These are phyloP conservation scores for Kwoniella shandongensis DNA, from an alignment of 768 basidiomycete genomes.

Conservation along the genomic window DNA sequence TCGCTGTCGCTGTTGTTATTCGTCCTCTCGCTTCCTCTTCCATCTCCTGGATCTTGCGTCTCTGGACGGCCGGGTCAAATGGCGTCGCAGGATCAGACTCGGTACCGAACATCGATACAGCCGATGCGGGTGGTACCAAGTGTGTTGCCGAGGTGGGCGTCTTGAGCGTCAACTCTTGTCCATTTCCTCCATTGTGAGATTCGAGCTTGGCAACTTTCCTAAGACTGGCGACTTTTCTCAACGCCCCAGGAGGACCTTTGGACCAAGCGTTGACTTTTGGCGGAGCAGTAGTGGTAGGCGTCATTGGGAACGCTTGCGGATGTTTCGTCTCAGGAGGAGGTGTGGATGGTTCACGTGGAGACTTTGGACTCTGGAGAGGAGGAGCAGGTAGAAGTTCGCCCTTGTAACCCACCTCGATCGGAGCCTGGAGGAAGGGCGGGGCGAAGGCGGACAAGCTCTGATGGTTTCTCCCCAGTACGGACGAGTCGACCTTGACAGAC, in stretches of 20 bases:
- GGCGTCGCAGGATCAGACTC: slow-evolving; percentile 50
- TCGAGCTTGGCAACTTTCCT: slow-evolving; percentile 7
- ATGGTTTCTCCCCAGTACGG: slow-evolving; percentile 16
- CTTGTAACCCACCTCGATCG: slow-evolving; percentile 17
- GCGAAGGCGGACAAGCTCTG: slow-evolving; percentile 31
- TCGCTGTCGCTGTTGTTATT: too few species aligned
- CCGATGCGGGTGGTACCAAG: slow-evolving; percentile 31
- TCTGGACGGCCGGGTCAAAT: slow-evolving; percentile 33
- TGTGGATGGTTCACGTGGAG: background rate
- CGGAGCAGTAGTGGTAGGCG: slow-evolving; percentile 16
- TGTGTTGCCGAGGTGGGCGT: slow-evolving; percentile 14
- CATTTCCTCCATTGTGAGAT: background rate
- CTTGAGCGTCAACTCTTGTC: background rate
- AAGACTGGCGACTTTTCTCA: slow-evolving; percentile 18
- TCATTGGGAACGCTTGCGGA: slow-evolving; percentile 4
- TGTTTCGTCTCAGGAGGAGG: slow-evolving; percentile 5
- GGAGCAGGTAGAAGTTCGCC: slow-evolving; percentile 25
- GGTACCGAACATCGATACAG: slow-evolving; percentile 32
- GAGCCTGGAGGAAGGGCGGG: slow-evolving; percentile 23
- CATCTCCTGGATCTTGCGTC: slow-evolving; percentile 15
- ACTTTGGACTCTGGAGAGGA: background rate
- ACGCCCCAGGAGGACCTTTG: slow-evolving; percentile 29
- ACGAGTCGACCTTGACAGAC: slow-evolving; percentile 14
- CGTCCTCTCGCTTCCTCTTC: slow-evolving; percentile 1
- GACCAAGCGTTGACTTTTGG: slow-evolving; percentile 32